These are phyloP conservation scores for Beauveria caledonica DNA, from an alignment of 2,329 filamentous ascomycete species.

Conservation along the genomic window DNA sequence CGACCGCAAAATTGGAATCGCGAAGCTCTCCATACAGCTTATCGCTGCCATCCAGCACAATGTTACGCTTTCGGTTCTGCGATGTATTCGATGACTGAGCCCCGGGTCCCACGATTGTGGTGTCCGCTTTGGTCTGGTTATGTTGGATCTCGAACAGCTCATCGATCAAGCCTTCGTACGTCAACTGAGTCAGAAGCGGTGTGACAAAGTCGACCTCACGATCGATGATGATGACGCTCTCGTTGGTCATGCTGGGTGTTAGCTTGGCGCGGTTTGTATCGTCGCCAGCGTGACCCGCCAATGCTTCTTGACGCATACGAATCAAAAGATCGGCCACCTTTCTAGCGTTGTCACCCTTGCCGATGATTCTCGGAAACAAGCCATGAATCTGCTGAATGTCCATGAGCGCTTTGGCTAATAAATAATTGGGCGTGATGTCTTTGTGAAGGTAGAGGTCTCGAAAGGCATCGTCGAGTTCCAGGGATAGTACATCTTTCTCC, in stretches of 20 bases:
- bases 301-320: conserved; percentile 84
- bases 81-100: conserved; percentile 49
- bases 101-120: conserved; percentile 73
- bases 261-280: conserved; percentile 57
- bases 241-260: conserved; percentile 77
- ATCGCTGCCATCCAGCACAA: conserved; percentile 82
- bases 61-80: conserved; percentile 70
- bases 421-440: conserved; percentile 83
- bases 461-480: conserved; percentile 84
- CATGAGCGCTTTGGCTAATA: conserved; percentile 89
- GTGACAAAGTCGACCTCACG: conserved; percentile 92
- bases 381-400: conserved; percentile 85
- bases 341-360: conserved; percentile 92
- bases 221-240: conserved; percentile 91
- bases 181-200: conserved; percentile 84
- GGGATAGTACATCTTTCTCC: conserved; percentile 81
- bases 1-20: conserved; percentile 91
- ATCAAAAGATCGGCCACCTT: conserved; percentile 77
- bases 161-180: conserved; percentile 92
- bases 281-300: conserved; percentile 66
- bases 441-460: conserved; percentile 81
- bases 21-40: conserved; percentile 80
- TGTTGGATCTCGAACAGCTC: conserved; percentile 87
- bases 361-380: conserved; percentile 87
- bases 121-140: conserved; percentile 88